These are phyloP conservation scores for Cyclostephanos tholiformis DNA, from an alignment of 108 stramenopile species.

Conservation along the genomic window DNA sequence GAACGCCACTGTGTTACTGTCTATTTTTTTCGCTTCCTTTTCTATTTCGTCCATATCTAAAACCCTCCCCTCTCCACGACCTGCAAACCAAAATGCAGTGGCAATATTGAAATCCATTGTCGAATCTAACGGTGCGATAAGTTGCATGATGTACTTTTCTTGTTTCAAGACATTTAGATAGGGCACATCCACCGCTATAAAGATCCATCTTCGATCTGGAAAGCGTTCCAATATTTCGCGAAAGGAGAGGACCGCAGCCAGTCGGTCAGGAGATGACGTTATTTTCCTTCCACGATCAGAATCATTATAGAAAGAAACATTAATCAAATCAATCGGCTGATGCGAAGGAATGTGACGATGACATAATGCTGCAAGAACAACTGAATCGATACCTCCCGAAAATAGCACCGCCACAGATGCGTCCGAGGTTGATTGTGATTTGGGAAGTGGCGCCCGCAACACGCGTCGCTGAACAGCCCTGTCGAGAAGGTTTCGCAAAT, in stretches of 20 bases:
- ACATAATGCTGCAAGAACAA: conserved; percentile 88
- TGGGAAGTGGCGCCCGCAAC: conserved; percentile 40
- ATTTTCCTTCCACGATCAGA: conserved; percentile 29
- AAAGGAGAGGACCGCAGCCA: conserved; percentile 82
- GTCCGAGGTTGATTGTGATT: conserved; percentile 23
- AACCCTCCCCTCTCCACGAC: conserved; percentile 63
- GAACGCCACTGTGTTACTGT: background rate
- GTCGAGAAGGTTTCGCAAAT: conserved; percentile 37
- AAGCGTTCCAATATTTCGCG: conserved; percentile 61
- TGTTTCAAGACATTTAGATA: conserved; percentile 71
- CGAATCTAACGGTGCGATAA: conserved; percentile 75
- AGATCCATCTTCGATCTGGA: conserved; percentile 69
- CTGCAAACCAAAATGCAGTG: conserved; percentile 94
- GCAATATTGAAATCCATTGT: conserved; percentile 97
- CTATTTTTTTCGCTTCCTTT: background rate
- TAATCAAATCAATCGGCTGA: conserved; percentile 84
- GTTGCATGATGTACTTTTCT: conserved; percentile 62
- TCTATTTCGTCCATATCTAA: conserved; percentile 15
- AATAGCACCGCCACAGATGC: conserved; percentile 86
- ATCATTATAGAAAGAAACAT: conserved; percentile 80
- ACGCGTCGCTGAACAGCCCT: conserved; percentile 66
- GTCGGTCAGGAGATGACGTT: conserved; percentile 80
- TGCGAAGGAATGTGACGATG: conserved; percentile 60
- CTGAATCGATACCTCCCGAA: conserved; percentile 97
- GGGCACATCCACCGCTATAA: conserved; percentile 72